Base-by-base conservation (phyloP, 768 basidiomycete genomes). In the Termitomyces sp. region DNA sequence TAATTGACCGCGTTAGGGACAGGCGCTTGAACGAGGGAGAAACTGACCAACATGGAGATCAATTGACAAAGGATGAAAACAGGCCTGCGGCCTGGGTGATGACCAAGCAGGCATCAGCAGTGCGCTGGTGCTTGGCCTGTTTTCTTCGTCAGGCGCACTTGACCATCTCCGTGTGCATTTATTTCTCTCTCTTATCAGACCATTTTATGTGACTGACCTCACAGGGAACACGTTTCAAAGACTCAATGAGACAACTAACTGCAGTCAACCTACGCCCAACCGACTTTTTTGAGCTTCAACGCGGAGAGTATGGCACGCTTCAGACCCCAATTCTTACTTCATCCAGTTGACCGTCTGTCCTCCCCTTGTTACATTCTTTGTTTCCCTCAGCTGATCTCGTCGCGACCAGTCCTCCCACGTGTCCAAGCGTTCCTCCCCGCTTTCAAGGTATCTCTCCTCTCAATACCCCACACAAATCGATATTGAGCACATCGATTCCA, bases 341-440 rank as follows among this genome's bases (percentile, higher is more conserved):
- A 81, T 14, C 79, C 82, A 12, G 65, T 72, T 50, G 82, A 83
- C 65, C 75, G 85, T 85, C 65, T 54, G 83, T 73, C 36, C 16
- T 20, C 40, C 52, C 51, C 12, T 55, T 12, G n/a, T n/a, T n/a
- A n/a, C 22, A 16, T 30, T n/a, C n/a, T n/a, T n/a, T n/a, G n/a
- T 26, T 46, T 42, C 46, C 42, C 62, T 42, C n/a, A n/a, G 53
- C 36, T 54, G 55, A 37, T 33, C 13, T n/a, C n/a, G n/a, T 56
- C 27, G 16, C 40, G 10, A 22, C n/a, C 61, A 91, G 89, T 91
- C 22, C 75, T 91, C 7, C 77, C 82, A 13, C 82, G 88, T 18
- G 76, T 89, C 7, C 81, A 84, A 67, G 79, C 82, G 0, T 90
- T 91, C 66, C 79, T 91, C 5, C 87, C 88, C 3, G 75, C 83